Conservation (phyloP, 306 rosid species). For the Urtica urens region DNA sequence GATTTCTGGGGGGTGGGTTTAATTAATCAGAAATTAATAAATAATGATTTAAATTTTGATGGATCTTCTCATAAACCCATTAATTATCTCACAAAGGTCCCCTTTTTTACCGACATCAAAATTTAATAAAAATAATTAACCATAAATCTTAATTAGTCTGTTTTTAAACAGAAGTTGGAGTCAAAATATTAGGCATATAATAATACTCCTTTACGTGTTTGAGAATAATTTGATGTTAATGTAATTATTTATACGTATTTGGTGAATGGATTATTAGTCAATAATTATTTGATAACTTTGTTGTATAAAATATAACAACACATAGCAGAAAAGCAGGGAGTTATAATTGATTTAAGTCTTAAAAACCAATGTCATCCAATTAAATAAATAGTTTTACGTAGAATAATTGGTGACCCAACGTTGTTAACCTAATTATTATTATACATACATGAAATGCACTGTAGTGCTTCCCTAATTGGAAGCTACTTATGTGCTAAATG, state of each 20-base stretch:
- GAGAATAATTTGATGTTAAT: not conserved
- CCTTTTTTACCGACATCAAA: conserved; percentile 18
- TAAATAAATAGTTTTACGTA: conserved; percentile 6
- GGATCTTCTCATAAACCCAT: conserved; percentile 18
- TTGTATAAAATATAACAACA: not conserved
- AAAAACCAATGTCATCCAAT: not conserved
- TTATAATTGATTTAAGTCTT: not conserved
- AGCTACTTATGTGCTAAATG: conserved; percentile 17
- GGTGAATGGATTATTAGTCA: conserved; percentile 24
- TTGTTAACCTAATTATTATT: conserved; percentile 15
- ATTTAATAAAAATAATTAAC: conserved; percentile 10
- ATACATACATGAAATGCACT: conserved; percentile 12
- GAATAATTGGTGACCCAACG: conserved; percentile 26
- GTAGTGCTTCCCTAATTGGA: conserved; percentile 30
- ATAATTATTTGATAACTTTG: conserved; percentile 23
- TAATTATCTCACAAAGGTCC: conserved; percentile 15
- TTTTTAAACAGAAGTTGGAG: not conserved
- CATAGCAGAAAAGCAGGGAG: not conserved
- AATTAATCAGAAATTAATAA: conserved; percentile 25
- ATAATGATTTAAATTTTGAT: conserved; percentile 40
- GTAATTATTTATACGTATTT: conserved; percentile 13
- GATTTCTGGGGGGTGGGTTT: conserved; percentile 57
- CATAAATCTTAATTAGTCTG: too few species aligned
- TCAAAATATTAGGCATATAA: not conserved
- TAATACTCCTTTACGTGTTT: not conserved